Percentiles rank a stretch among this genome's conserved stretches.
These are phyloP conservation scores for Daldinia vernicosa DNA, from an alignment of 495 filamentous ascomycete genomes.

Conservation along the genomic window DNA sequence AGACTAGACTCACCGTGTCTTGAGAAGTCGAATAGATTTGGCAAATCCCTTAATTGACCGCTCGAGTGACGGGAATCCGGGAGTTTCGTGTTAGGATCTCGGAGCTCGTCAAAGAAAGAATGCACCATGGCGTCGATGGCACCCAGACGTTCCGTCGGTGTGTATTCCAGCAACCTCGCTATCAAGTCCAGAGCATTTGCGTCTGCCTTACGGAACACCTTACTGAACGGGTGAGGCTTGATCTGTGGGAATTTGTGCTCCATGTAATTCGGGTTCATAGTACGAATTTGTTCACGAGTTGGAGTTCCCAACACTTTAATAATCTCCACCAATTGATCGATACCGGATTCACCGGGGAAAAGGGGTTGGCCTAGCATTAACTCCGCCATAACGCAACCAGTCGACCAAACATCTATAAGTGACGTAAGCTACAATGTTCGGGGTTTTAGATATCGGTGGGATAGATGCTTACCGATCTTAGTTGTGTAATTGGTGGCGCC, in stretches of 20 bases:
- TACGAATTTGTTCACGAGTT: slow-evolving; percentile 97
- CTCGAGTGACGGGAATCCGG: slow-evolving; percentile 93
- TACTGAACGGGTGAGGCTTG: slow-evolving; percentile 98
- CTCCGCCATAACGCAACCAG: slow-evolving; percentile 98
- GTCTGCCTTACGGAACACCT: slow-evolving; percentile 97
- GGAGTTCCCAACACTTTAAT: slow-evolving; percentile 99
- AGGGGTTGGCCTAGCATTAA: slow-evolving; percentile 98
- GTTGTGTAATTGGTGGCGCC: slow-evolving; percentile 99
- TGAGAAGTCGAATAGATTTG: slow-evolving; percentile 90
- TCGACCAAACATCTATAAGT: slow-evolving; percentile 95
- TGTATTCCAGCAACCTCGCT: slow-evolving; percentile 92
- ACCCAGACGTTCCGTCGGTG: slow-evolving; percentile 91
- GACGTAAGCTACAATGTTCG: slow-evolving; percentile 21
- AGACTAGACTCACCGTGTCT: slow-evolving; percentile 77
- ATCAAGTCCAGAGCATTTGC: slow-evolving; percentile 94
- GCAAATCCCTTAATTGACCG: slow-evolving; percentile 78
- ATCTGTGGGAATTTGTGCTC: slow-evolving; percentile 99
- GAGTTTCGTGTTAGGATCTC: slow-evolving; percentile 84
- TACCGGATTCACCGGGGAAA: slow-evolving; percentile 98
- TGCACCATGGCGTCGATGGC: slow-evolving; percentile 98
- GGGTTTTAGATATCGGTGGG: not conserved
- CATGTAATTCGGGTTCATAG: slow-evolving; percentile 99
- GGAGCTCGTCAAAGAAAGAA: slow-evolving; percentile 96
- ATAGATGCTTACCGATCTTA: slow-evolving; percentile 86
- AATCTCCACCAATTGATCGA: slow-evolving; percentile 98